Conservation (phyloP, 441 rosid species). For the Populus hybrid region DNA sequence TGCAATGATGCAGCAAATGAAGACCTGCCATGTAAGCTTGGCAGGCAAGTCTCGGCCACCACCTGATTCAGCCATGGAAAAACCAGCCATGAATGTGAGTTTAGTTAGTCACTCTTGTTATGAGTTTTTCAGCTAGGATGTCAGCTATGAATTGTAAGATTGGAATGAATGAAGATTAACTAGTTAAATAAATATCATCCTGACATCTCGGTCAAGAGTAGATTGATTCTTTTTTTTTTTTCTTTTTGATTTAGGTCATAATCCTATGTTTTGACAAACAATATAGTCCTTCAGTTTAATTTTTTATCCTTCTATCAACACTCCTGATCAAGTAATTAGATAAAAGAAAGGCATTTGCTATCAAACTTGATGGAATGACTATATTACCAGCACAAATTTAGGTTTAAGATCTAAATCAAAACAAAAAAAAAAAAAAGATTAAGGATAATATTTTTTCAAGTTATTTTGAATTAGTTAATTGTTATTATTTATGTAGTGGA, state of each 20-base stretch:
- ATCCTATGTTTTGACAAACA: background rate
- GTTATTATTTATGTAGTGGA: background rate
- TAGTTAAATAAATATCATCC: background rate
- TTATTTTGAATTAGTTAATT: background rate
- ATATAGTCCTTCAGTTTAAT: background rate
- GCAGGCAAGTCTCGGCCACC: slow-evolving; percentile 26
- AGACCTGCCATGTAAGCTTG: slow-evolving; percentile 45
- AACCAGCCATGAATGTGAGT: slow-evolving; percentile 24
- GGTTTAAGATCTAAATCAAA: background rate
- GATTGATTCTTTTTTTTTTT: background rate
- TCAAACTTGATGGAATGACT: background rate
- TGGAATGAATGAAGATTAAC: background rate
- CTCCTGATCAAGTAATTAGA: background rate
- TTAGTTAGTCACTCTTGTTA: background rate
- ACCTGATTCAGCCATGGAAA: slow-evolving; percentile 16
- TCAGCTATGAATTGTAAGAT: background rate
- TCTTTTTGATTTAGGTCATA: background rate
- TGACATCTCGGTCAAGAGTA: background rate
- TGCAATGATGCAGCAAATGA: slow-evolving; percentile 44
- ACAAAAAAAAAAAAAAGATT: background rate
- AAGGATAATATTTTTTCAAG: background rate
- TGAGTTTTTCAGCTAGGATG: background rate
- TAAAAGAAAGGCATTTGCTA: background rate
- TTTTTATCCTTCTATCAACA: background rate
- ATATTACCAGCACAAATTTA: background rate